phyloP scores from a whole-genome alignment of 1,284 basidiomycete genomes.

The Cutaneotrichosporon cutaneum region DNA sequence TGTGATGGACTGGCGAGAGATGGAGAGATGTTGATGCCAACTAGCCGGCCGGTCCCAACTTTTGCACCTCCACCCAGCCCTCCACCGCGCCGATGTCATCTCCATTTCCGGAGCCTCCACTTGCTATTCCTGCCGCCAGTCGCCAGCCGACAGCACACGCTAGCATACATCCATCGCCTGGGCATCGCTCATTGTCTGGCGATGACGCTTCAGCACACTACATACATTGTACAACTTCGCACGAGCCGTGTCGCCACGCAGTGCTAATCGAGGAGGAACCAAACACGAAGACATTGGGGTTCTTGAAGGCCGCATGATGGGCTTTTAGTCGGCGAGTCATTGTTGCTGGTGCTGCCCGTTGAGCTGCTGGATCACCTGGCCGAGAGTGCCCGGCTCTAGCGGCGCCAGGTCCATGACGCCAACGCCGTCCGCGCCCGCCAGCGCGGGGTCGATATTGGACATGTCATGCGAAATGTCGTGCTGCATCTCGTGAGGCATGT shows the following conservation, averaged over 20 bases:
- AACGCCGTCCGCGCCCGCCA: conserved; percentile 18
- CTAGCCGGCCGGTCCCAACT: background rate
- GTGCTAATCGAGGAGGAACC: conserved; percentile 2
- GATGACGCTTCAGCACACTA: background rate
- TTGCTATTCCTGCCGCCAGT: background rate
- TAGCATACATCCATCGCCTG: background rate
- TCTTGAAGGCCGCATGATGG: background rate
- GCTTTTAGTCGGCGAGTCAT: conserved; percentile 8
- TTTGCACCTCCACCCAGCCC: conserved; percentile 6
- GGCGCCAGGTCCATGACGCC: conserved; percentile 20
- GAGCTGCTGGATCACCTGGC: conserved; percentile 29
- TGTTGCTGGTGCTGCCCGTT: conserved; percentile 20
- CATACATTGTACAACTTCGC: conserved; percentile 6
- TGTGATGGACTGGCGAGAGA: background rate
- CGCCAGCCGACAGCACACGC: background rate
- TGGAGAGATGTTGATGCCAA: background rate
- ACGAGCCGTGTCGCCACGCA: background rate
- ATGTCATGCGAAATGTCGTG: background rate
- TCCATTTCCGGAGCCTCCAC: conserved; percentile 3
- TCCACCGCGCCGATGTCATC: background rate
- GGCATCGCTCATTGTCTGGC: conserved; percentile 2
- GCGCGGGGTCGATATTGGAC: conserved; percentile 31
- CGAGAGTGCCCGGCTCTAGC: conserved; percentile 23
- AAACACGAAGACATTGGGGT: conserved; percentile 2
- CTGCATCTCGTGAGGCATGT: conserved; percentile 13